Conservation (phyloP, 2,329 filamentous ascomycete genomes). For the Ascocoryne sarcoides region DNA sequence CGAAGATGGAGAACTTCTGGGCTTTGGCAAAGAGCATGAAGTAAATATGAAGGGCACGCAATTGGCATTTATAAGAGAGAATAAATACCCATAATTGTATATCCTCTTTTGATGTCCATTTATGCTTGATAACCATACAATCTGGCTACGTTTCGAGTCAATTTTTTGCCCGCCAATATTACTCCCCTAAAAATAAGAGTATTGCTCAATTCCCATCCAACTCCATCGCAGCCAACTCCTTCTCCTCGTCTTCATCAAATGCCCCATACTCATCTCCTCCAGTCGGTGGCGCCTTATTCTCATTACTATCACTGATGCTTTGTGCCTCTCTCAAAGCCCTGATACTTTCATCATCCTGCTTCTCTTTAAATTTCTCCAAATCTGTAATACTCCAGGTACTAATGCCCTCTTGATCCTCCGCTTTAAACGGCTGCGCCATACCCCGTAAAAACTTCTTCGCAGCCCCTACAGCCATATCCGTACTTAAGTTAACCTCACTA, state of each 20-base stretch:
- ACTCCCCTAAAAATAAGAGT: no score
- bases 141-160: no score
- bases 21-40: slow-evolving; percentile 63
- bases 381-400: slow-evolving; percentile 84
- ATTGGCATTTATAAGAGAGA: no score
- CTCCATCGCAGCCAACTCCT: slow-evolving; percentile 45
- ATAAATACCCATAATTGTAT: no score
- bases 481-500: slow-evolving; percentile 80
- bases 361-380: slow-evolving; percentile 68
- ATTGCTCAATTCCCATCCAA: slow-evolving; percentile 15
- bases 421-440: slow-evolving; percentile 85
- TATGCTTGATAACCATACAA: no score
- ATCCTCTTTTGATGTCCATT: no score
- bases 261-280: slow-evolving; percentile 25
- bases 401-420: slow-evolving; percentile 80
- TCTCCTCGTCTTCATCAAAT: slow-evolving; percentile 32
- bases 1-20: slow-evolving; percentile 96
- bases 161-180: no score
- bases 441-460: slow-evolving; percentile 82
- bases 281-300: slow-evolving; percentile 7
- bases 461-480: slow-evolving; percentile 85
- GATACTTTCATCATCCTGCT: slow-evolving; percentile 60
- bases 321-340: slow-evolving; percentile 46
- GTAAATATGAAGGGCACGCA: slow-evolving; percentile 9
- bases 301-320: slow-evolving; percentile 6